These are phyloP conservation scores for Leucosporidium creatinivorum DNA, from an alignment of 768 basidiomycete species.

Conservation along the genomic window DNA sequence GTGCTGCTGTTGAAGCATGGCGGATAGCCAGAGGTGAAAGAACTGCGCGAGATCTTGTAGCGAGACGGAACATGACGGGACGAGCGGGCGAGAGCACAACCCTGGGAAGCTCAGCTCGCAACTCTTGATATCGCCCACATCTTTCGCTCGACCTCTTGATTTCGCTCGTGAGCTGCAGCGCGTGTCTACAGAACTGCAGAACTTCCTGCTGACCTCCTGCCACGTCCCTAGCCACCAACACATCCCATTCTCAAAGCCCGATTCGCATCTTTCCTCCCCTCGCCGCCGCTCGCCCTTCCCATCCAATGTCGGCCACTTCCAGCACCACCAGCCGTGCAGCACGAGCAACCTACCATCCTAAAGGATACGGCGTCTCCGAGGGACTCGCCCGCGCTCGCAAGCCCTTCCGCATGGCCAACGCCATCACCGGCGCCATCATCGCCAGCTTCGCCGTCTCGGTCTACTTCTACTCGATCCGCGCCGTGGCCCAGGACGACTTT, in stretches of 20 bases:
- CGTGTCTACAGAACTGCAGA: not conserved
- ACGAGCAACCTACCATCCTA: constrained; percentile 27
- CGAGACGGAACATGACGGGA: not conserved
- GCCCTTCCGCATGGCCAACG: constrained; percentile 72
- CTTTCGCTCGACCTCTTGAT: no score
- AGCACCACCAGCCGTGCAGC: constrained; percentile 4
- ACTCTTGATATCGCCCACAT: not conserved
- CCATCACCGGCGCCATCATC: constrained; percentile 64
- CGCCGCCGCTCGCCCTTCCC: not conserved
- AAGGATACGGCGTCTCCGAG: constrained; percentile 66
- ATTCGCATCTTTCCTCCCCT: not conserved
- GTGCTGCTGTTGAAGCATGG: not conserved
- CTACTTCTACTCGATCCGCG: constrained; percentile 86
- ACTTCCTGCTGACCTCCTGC: not conserved
- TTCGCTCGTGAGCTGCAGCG: not conserved
- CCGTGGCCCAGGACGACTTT: constrained; percentile 89
- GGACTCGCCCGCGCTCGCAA: constrained; percentile 79
- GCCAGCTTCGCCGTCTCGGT: constrained; percentile 69
- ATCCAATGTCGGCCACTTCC: no score
- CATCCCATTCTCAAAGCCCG: not conserved
- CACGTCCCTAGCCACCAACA: not conserved
- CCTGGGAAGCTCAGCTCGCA: not conserved
- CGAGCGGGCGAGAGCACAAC: not conserved
- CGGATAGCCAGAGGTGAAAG: not conserved
- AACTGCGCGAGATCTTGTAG: not conserved